Evolutionary conservation across 2,329 filamentous ascomycete genomes (phyloP).

Genomic region (Scedosporium dehoogii): DNA sequence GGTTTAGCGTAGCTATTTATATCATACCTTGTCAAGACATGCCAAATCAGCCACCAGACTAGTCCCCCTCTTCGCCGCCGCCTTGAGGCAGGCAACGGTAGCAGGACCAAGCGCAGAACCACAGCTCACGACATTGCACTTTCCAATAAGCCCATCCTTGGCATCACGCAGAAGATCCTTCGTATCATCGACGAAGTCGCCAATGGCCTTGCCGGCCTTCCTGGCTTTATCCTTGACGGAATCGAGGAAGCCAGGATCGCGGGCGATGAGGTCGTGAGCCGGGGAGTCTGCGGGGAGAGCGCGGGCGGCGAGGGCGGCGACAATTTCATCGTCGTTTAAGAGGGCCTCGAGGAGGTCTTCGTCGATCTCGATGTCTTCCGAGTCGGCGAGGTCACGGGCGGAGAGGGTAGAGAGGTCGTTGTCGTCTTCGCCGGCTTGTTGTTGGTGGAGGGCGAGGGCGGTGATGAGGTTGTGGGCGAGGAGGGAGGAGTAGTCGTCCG

Average conservation of each 20-base stretch:
- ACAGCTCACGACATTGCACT: background rate
- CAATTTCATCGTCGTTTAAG: background rate
- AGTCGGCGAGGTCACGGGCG: background rate
- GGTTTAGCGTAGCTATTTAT: too few species aligned
- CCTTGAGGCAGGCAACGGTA: background rate
- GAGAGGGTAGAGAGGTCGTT: background rate
- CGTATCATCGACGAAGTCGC: too few species aligned
- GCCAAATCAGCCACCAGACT: background rate
- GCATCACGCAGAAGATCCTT: background rate
- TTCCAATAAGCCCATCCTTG: background rate
- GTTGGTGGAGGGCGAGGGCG: background rate
- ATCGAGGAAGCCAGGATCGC: background rate
- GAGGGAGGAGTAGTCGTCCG: background rate
- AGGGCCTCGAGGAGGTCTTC: background rate
- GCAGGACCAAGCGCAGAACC: background rate
- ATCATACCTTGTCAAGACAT: background rate
- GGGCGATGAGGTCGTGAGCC: background rate
- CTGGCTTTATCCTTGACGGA: background rate
- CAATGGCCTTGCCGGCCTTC: background rate
- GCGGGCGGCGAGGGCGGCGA: background rate
- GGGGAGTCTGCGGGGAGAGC: background rate
- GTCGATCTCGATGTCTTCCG: background rate
- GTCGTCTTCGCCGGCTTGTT: background rate
- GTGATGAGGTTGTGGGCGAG: background rate
- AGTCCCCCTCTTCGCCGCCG: background rate